These are phyloP conservation scores for Globisporangium lucens DNA, from an alignment of 352 stramenopile genomes.

Conservation along the genomic window DNA sequence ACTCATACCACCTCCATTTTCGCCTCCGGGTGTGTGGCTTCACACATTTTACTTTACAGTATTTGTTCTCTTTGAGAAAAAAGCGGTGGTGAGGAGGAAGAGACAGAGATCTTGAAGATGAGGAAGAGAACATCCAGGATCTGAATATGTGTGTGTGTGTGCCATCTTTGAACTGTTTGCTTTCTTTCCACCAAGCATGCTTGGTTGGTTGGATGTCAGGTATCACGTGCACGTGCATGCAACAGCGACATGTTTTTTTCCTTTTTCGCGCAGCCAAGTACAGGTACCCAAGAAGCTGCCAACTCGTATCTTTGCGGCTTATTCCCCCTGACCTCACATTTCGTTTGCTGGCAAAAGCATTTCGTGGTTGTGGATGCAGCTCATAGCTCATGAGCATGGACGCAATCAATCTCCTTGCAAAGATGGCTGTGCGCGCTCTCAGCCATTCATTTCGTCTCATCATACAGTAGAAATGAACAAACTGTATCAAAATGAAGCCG, in stretches of 20 bases:
- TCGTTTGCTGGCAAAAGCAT: neutral
- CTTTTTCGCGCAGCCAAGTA: neutral
- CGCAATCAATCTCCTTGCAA: neutral
- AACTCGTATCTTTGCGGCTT: neutral
- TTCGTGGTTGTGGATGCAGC: neutral
- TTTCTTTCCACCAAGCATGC: neutral
- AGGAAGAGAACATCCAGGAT: neutral
- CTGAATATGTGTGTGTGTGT: neutral
- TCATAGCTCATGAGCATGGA: neutral
- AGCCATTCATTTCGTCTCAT: neutral
- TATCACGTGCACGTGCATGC: neutral
- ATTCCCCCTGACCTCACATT: neutral
- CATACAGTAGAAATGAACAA: too few species aligned
- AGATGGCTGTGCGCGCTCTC: neutral
- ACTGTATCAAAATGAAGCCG: too few species aligned
- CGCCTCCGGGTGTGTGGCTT: neutral
- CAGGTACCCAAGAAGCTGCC: too few species aligned
- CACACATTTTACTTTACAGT: neutral
- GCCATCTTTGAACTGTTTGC: neutral
- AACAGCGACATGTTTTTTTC: neutral
- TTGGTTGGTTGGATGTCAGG: neutral
- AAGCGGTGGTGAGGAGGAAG: neutral
- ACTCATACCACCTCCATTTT: neutral
- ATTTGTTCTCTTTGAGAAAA: neutral
- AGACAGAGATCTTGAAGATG: constrained; percentile 1